Percentiles rank a stretch among this genome's conserved stretches.
These are phyloP conservation scores for Pseudozyma tsukubaensis DNA, from an alignment of 1,284 basidiomycete genomes.

Conservation along the genomic window DNA sequence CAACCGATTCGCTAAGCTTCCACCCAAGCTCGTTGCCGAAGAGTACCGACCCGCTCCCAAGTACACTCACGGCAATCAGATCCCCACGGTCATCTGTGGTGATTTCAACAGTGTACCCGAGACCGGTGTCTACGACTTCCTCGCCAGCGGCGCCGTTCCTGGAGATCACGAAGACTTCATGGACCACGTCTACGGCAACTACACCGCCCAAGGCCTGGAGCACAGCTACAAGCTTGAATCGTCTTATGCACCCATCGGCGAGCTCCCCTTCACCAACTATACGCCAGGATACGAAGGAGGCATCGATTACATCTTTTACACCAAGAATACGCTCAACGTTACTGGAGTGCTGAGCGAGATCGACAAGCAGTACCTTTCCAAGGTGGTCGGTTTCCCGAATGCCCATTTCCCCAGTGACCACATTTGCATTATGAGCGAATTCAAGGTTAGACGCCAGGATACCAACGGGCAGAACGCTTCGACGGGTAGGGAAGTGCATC, in stretches of 20 bases:
- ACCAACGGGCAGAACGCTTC: background rate
- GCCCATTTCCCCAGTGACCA: constrained; percentile 81
- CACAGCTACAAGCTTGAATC: constrained; percentile 86
- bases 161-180: constrained; percentile 91
- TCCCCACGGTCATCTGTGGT: constrained; percentile 89
- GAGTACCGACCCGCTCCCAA: constrained; percentile 72
- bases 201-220: constrained; percentile 87
- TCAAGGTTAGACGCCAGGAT: constrained; percentile 57
- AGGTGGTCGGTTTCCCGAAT: constrained; percentile 96
- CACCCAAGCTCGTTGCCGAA: constrained; percentile 74
- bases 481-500: constrained; percentile 29
- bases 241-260: constrained; percentile 74
- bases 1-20: constrained; percentile 84
- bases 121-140: constrained; percentile 92
- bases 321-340: constrained; percentile 80
- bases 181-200: constrained; percentile 88
- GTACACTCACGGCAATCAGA: constrained; percentile 85
- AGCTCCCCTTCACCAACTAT: constrained; percentile 85
- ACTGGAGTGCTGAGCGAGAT: constrained; percentile 89
- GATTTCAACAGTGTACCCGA: constrained; percentile 92
- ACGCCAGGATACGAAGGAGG: constrained; percentile 76
- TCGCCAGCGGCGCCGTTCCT: constrained; percentile 76
- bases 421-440: constrained; percentile 67
- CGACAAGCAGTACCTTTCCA: constrained; percentile 85
- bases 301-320: constrained; percentile 96